Base-by-base conservation (phyloP, 495 filamentous ascomycete genomes). In the Penicillium simplicissimum region DNA sequence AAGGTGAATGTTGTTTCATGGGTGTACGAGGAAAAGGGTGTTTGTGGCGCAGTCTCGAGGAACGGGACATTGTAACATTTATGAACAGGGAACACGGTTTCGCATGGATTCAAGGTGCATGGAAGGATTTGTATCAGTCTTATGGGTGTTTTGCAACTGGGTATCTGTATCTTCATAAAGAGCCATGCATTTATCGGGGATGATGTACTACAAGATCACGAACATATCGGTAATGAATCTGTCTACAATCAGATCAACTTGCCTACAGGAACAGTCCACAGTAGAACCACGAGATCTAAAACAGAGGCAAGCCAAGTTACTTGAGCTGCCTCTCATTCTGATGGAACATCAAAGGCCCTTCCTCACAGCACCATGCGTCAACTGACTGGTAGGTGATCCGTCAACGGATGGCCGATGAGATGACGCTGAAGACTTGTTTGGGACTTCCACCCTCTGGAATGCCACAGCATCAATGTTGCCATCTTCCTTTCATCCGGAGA, bases 1-100 rank as follows among this genome's bases (percentile, higher is more conserved):
- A 69, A 79, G 65, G 60, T 65, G 37, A 14, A 40, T n/a, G 48
- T 52, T 23, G n/a, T 15, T 33, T 57, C 21, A 55, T 55, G 49
- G 28, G 15, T 23, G 49, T 60, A 36, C 17, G 49, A 54, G n/a
- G 17, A 38, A 17, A 31, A 36, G 23, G 23, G 42, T 57, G 38
- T 56, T 56, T n/a, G 42, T 31, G 35, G 45, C 34, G 34, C 21
- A 17, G 48, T 25, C 31, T 28, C 42, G 9, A 31, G 40, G 38
- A 37, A 34, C 11, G 35, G 8, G 21, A 14, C 61, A 34, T 57
- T 64, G 61, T 59, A 59, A 55, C 43, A 64, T 64, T 59, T 31
- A 13, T 51, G 43, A 48, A 65, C 55, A 54, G 34, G 54, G 58
- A 47, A 45, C 57, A 35, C 11, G 54, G 52, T 56, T 48, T 63